Base-by-base conservation (phyloP, 1,284 basidiomycete genomes). In the Cronartium ribicola region DNA sequence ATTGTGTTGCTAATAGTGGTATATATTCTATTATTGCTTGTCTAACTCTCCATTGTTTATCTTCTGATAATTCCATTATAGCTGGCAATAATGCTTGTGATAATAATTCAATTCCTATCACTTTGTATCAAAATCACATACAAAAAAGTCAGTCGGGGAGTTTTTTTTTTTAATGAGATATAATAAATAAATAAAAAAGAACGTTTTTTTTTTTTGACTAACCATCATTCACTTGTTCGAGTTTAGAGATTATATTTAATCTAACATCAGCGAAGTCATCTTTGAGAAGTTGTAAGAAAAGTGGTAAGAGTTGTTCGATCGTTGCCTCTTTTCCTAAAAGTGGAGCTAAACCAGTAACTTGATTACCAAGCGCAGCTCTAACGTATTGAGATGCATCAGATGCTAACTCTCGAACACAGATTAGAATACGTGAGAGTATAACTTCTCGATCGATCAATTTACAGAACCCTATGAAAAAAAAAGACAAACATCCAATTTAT, bases 1-100 rank as follows among this genome's bases (percentile, higher is more conserved):
- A 87, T 82, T 99, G 96, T 29, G 91, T 95, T 63, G 96, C 94
- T 55, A 99, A 88, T 29, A 98, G 87, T 85, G 96, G 83, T 88
- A 87, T 98, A 84, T 99, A 98, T 83, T 98, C 96, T 83, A 99
- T 99, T 83, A 99, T 98, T 14, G 96, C 96, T 83, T 99, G 96
- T 78, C 96, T 90, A 57, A 99, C 96, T 66, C 96, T 90, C 96
- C 96, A 99, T 78, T 97, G 97, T 83, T 98, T 99, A 85, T 99
- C 96, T 83, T 98, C 96, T 36, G 96, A 95, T 61, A 99, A 85
- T 81, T 98, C 92, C 78, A 98, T 92, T 78, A 99, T 98, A 43
- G 96, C 96, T 7, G 96, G 96, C 29, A 99, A 87, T 48, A 99
- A 88, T 76, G 93, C 96, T 80, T 97, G 94, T 5, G 94, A 94